Evolutionary conservation across 2,329 filamentous ascomycete genomes (phyloP).

Genomic region (Fusarium solani-melongenae): DNA sequence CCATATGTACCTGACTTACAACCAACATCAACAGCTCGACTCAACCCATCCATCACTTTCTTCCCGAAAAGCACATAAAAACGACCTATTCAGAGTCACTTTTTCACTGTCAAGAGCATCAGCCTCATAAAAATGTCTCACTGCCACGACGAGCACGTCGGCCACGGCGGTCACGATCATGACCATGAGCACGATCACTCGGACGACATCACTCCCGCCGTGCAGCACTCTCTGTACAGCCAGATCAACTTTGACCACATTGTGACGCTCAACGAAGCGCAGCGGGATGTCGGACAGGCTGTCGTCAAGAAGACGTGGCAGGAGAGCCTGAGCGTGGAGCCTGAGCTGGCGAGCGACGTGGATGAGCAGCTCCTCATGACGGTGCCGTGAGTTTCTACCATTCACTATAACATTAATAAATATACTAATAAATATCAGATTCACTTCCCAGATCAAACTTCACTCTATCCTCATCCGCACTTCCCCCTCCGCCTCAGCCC

Average conservation of each 20-base stretch:
- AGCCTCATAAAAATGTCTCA: slow-evolving; percentile 52
- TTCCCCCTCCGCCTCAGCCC: slow-evolving; percentile 75
- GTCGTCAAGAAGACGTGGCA: slow-evolving; percentile 93
- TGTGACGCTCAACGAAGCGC: slow-evolving; percentile 84
- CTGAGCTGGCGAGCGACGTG: slow-evolving; percentile 84
- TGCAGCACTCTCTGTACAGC: slow-evolving; percentile 91
- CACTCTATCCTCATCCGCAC: slow-evolving; percentile 90
- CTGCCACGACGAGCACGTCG: slow-evolving; percentile 63
- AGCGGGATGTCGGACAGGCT: slow-evolving; percentile 73
- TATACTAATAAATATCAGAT: slow-evolving; percentile 62
- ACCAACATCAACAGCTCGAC: slow-evolving; percentile 23
- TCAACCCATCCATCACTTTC: background rate
- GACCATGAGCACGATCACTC: slow-evolving; percentile 82
- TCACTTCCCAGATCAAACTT: slow-evolving; percentile 92
- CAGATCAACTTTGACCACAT: slow-evolving; percentile 92
- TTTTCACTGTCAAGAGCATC: background rate
- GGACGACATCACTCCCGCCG: slow-evolving; percentile 90
- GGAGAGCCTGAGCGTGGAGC: slow-evolving; percentile 76
- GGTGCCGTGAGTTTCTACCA: slow-evolving; percentile 75
- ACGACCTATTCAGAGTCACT: no score
- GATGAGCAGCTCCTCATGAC: slow-evolving; percentile 96
- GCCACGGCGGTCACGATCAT: slow-evolving; percentile 66
- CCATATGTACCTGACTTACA: slow-evolving; percentile 31
- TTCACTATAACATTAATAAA: background rate
- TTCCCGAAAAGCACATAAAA: background rate